Evolutionary conservation across 192 early-diverging fungal genomes (phyloP), one percentile per base, ranked within the genome.

Genomic region (Linnemannia zychae): DNA sequence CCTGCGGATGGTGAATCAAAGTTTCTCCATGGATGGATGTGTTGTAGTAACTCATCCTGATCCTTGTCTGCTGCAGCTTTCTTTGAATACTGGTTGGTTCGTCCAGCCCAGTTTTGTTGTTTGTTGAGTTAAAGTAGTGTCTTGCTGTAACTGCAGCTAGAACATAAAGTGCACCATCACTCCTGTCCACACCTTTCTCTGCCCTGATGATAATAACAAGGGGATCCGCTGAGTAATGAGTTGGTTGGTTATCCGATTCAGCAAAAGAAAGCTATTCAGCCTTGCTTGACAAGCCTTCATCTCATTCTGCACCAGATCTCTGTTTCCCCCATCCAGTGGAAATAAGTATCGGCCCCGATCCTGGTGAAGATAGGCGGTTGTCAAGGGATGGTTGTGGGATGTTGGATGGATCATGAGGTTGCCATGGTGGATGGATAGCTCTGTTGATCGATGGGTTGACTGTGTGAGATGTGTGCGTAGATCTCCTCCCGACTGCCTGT

Each of bases 381-480:
- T n/a, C 7, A 24, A 63, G 57, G 28, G 57, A 63, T 63, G 57
- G 57, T 31, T 28, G 24, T n/a, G 7, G 12, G 57, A 3, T 31
- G 28, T 1, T 63, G 57, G 57, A 63, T 63, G 57, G 57, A 63
- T 63, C 24, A 9, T 31, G 28, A 12, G 22, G 57, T 15, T 63
- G 57, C 24, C 57, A 63, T 33, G 57, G 57, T 63, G 57, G 57
- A 63, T 63, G 57, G 57, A 63, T 63, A 63, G 57, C 28, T 63
- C 24, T n/a, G 13, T n/a, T 31, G 57, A 63, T 63, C 57, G 57
- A 63, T 63, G 57, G 57, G 31, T 63, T 57, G 22, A n/a, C 24
- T 7, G 52, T 57, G 9, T 57, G 22, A 24, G 52, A 28, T 31
- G 31, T 63, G 57, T 63, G 57, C 31, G 57, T n/a, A 22, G 52